Evolutionary conservation across 2,329 filamentous ascomycete species (phyloP), one percentile per base, ranked within the genome.

Genomic region (Penicillium sp.): DNA sequence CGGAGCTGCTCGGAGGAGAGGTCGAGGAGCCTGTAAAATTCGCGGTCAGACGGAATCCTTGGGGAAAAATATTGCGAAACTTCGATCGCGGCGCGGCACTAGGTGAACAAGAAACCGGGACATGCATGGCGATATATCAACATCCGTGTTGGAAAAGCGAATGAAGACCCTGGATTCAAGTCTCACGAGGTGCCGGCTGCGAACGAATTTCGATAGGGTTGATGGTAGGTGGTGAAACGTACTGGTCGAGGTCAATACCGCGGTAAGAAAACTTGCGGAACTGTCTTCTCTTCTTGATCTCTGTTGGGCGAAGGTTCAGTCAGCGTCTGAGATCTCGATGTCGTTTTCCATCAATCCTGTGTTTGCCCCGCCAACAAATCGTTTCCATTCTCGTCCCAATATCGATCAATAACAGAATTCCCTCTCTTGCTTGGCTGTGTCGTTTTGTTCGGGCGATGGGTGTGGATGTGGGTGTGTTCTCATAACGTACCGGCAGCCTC

Each of bases 241-340:
- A 97, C 93, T 96, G 91, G 81, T 99, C 94, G 80, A 99, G 92
- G 82, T 99, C 94, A 81, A 99, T 91, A 77, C 94, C 94, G 79
- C 94, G 91, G 91, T 97, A 99, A 71, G 92, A 94, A 80, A 97
- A 99, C 89, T 97, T 99, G 85, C 92, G 90, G 90, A 97, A 97
- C 73, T 92, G 84, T 93, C 94, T 96, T 86, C 89, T 96, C 87
- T 91, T 96, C 92, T 97, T 99, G 82, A 99, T 84, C 90, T 97
- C 94, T 87, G 76, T 76, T 63, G 51, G 61, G 56, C 61, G 64
- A 66, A 59, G 52, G 36, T 53, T 55, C 54, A 65, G 70, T 74
- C 71, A 74, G 70, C 63, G 66, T 47, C 54, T 57, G 49, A 47
- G 43, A 52, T 58, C 50, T 60, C 44, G 44, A 52, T 56, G 54